These are phyloP conservation scores for Cladorrhinum sp. DNA, from an alignment of 2,329 filamentous ascomycete genomes.

Conservation along the genomic window DNA sequence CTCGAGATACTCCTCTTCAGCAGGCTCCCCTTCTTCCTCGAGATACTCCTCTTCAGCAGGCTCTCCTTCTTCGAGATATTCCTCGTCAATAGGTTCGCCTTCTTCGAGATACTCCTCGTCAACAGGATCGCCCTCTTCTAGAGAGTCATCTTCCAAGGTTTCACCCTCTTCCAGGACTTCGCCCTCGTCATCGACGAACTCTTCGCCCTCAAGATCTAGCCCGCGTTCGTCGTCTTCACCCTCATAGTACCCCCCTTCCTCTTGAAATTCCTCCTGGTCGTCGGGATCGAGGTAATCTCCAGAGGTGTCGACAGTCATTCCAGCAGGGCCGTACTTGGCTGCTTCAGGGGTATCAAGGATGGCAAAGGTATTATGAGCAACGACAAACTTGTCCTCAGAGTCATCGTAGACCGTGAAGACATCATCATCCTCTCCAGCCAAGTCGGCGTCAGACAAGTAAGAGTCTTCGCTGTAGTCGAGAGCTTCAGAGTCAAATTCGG, in stretches of 20 bases:
- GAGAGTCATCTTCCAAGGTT: no score
- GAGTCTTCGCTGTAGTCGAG: not conserved
- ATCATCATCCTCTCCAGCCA: constrained; percentile 1
- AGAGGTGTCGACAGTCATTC: constrained; percentile 11
- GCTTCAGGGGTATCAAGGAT: constrained; percentile 17
- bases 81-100: not conserved
- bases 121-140: no score
- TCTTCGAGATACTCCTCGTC: constrained; percentile 1
- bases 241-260: not conserved
- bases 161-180: no score
- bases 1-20: not conserved
- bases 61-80: not conserved
- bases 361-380: constrained; percentile 16
- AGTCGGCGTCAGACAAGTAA: not conserved
- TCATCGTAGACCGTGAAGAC: constrained; percentile 9
- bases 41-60: not conserved
- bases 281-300: not conserved
- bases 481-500: not conserved
- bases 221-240: not conserved
- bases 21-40: not conserved
- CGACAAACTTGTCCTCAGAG: constrained; percentile 5
- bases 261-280: not conserved
- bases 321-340: constrained; percentile 7
- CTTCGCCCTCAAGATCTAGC: not conserved
- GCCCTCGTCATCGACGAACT: not conserved